Evolutionary conservation across 1,139 yeast genomes (phyloP).

Genomic region (Yamadazyma membranifaciens): DNA sequence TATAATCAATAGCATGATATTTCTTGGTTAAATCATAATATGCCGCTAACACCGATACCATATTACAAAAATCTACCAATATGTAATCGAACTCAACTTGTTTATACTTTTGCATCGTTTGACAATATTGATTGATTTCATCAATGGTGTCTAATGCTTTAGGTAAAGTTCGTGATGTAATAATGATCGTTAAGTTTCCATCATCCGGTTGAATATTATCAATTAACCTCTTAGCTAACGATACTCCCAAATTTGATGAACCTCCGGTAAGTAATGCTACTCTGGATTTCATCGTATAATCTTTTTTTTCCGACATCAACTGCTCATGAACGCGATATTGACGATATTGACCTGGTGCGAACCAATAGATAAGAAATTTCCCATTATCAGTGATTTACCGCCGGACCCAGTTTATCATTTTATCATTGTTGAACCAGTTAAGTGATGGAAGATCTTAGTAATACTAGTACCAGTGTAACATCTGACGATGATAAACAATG

Average conservation of each 20-base stretch:
- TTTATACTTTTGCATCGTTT: constrained; percentile 39
- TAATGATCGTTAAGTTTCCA: constrained; percentile 65
- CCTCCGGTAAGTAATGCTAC: constrained; percentile 49
- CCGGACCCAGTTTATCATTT: too few relatives aligned
- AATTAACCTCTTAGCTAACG: constrained; percentile 76
- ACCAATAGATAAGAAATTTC: too few relatives aligned
- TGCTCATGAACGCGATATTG: neutral
- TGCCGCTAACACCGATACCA: constrained; percentile 81
- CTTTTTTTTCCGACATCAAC: neutral
- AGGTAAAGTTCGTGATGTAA: constrained; percentile 86
- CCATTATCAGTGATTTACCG: too few relatives aligned
- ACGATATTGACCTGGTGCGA: too few relatives aligned
- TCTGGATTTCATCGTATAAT: neutral
- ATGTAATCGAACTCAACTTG: constrained; percentile 81
- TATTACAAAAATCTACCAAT: constrained; percentile 82
- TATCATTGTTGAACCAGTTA: too few relatives aligned
- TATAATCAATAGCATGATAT: constrained; percentile 66
- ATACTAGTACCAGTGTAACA: too few relatives aligned
- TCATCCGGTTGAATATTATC: constrained; percentile 52
- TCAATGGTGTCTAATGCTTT: constrained; percentile 76
- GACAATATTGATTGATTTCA: constrained; percentile 52
- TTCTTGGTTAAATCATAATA: constrained; percentile 65
- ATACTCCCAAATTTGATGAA: constrained; percentile 76
- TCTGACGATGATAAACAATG: constrained; percentile 10
- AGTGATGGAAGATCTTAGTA: too few relatives aligned